Percentiles rank a stretch among this genome's conserved stretches.
Conservation (phyloP, 192 early-diverging fungal species). For the Entophlyctis luteolus region DNA sequence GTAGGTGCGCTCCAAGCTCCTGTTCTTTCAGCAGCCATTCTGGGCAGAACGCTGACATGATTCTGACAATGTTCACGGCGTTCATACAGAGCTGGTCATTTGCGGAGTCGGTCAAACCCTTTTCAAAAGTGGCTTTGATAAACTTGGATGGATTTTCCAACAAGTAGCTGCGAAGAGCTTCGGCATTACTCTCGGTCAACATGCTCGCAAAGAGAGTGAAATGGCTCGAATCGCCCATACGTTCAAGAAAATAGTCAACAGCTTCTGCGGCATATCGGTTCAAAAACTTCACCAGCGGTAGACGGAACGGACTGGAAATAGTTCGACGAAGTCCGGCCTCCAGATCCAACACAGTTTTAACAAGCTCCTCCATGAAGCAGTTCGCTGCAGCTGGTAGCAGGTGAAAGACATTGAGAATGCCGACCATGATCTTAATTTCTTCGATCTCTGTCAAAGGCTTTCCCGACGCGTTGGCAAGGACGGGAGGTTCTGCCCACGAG, state of each 20-base stretch:
- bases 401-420: constrained; percentile 90
- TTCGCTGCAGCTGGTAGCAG: constrained; percentile 85
- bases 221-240: constrained; percentile 42
- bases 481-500: constrained; percentile 84
- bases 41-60: constrained; percentile 18
- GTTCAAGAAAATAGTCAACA: constrained; percentile 75
- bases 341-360: constrained; percentile 80
- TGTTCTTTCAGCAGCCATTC: constrained; percentile 42
- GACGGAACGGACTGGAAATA: constrained; percentile 88
- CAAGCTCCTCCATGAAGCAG: constrained; percentile 87
- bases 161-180: constrained; percentile 25
- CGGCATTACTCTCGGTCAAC: constrained; percentile 23
- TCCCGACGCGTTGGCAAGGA: constrained; percentile 74
- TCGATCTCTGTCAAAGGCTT: constrained; percentile 86
- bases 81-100: neutral
- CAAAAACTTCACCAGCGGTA: constrained; percentile 83
- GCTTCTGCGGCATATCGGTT: constrained; percentile 85
- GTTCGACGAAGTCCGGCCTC: constrained; percentile 77
- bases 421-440: constrained; percentile 90
- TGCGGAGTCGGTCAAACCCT: neutral
- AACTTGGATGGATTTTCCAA: constrained; percentile 28
- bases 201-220: constrained; percentile 41
- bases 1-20: constrained; percentile 25
- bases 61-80: constrained; percentile 30
- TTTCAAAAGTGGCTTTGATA: constrained; percentile 27